Percentiles rank a stretch among this genome's conserved stretches.
Evolutionary conservation across 495 filamentous ascomycete genomes (phyloP).

Genomic region (Aspergillus saccharolyticus): DNA sequence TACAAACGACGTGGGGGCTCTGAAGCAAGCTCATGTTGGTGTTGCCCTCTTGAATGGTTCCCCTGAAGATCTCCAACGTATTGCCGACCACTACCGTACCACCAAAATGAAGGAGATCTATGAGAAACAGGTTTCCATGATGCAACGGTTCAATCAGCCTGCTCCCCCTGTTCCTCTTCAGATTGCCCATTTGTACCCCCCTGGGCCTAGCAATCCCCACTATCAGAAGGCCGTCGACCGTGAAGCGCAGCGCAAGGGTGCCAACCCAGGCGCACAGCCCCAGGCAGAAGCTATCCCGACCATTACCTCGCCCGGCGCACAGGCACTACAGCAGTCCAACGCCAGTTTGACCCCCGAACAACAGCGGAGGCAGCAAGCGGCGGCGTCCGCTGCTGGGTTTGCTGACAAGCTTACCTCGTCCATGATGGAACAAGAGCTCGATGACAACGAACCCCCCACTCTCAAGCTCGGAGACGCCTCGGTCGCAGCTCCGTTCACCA

Average conservation of each 20-base stretch:
- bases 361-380: slow-evolving; percentile 57
- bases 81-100: slow-evolving; percentile 85
- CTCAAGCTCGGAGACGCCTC: slow-evolving; percentile 98
- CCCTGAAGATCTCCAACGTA: slow-evolving; percentile 80
- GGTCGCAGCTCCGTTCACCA: slow-evolving; percentile 94
- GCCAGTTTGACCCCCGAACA: slow-evolving; percentile 48
- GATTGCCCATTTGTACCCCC: slow-evolving; percentile 93
- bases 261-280: slow-evolving; percentile 34
- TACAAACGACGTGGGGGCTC: slow-evolving; percentile 94
- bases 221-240: slow-evolving; percentile 87
- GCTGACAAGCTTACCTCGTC: slow-evolving; percentile 81
- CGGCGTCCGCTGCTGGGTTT: slow-evolving; percentile 66
- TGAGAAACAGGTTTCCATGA: slow-evolving; percentile 87
- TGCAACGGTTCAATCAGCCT: slow-evolving; percentile 90
- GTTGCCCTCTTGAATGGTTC: slow-evolving; percentile 95
- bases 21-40: slow-evolving; percentile 98
- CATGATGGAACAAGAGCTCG: slow-evolving; percentile 87
- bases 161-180: slow-evolving; percentile 79
- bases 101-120: slow-evolving; percentile 99
- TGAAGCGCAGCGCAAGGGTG: slow-evolving; percentile 69
- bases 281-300: slow-evolving; percentile 57
- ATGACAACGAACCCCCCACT: slow-evolving; percentile 85
- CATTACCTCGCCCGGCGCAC: slow-evolving; percentile 64
- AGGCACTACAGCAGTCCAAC: slow-evolving; percentile 59
- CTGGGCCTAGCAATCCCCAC: slow-evolving; percentile 88